phyloP scores from a whole-genome alignment of 73 alveolate genomes.

The Paramecium tetraurelia region DNA sequence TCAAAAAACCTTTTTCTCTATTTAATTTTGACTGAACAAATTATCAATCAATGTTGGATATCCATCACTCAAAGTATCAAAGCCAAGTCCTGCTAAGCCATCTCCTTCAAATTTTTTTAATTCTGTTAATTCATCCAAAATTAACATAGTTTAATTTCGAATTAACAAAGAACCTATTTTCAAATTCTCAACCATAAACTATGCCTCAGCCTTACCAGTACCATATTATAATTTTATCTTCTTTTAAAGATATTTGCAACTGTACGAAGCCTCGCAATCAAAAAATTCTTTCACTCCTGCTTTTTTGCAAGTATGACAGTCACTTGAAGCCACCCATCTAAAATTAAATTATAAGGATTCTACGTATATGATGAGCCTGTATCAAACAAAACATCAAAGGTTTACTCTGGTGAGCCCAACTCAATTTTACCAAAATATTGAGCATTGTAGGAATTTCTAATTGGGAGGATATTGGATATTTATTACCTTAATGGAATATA shows the following conservation, averaged over 20 bases:
- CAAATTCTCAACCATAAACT: neutral
- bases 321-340: conserved; percentile 33
- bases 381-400: conserved; percentile 85
- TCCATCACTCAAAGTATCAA: conserved; percentile 11
- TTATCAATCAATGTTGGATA: conserved; percentile 1
- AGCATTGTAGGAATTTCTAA: conserved; percentile 66
- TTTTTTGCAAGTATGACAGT: neutral
- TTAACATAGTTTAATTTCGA: neutral
- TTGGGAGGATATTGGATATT: neutral
- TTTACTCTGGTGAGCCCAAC: conserved; percentile 82
- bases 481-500: neutral
- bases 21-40: neutral
- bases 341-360: neutral
- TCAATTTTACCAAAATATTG: conserved; percentile 78
- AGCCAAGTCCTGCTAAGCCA: conserved; percentile 36
- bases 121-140: conserved; percentile 25
- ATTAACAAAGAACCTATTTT: neutral
- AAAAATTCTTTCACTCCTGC: neutral
- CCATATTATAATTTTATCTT: conserved; percentile 1
- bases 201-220: neutral
- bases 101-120: conserved; percentile 11
- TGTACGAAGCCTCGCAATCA: conserved; percentile 7
- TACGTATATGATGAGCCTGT: conserved; percentile 88
- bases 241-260: neutral
- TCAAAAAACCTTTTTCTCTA: neutral